Conservation (phyloP, 108 stramenopile species). For the Hondaea fermentalgiana region DNA sequence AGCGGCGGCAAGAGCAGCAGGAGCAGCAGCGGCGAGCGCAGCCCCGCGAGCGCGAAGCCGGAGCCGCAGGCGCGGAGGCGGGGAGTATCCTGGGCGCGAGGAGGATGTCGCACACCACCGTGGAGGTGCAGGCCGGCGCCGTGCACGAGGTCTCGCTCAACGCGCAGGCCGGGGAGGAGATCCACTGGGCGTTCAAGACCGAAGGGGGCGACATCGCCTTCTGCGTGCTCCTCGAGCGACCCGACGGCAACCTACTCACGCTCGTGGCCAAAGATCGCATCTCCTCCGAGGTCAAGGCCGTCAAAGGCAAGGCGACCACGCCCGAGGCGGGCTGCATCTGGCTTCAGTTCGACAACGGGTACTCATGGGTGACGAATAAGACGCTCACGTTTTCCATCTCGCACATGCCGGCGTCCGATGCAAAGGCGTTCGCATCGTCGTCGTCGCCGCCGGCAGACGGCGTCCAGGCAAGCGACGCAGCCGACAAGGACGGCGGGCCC, state of each 20-base stretch:
- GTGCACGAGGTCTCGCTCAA: not conserved
- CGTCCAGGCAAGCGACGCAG: not conserved
- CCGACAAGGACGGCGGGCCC: not conserved
- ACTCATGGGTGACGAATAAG: constrained; percentile 12
- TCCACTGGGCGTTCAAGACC: not conserved
- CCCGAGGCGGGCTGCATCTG: not conserved
- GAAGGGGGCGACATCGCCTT: constrained; percentile 2
- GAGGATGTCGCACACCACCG: not conserved
- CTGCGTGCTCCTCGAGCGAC: not conserved
- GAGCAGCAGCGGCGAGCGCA: no score
- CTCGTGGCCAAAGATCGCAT: not conserved
- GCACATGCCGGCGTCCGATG: not conserved
- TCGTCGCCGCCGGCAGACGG: no score
- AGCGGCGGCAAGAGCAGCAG: no score
- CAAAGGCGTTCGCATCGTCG: not conserved
- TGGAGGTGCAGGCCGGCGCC: constrained; percentile 3
- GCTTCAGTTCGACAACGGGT: not conserved
- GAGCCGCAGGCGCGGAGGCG: no score
- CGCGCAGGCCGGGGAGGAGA: not conserved
- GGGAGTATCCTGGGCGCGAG: no score
- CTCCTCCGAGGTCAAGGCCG: not conserved
- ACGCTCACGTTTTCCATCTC: not conserved
- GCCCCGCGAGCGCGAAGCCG: no score
- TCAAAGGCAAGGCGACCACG: not conserved
- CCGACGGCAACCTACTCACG: not conserved